Percentiles rank a stretch among this genome's conserved stretches.
These are phyloP conservation scores for Colletotrichum viniferum DNA, from an alignment of 2,329 filamentous ascomycete genomes.

Conservation along the genomic window DNA sequence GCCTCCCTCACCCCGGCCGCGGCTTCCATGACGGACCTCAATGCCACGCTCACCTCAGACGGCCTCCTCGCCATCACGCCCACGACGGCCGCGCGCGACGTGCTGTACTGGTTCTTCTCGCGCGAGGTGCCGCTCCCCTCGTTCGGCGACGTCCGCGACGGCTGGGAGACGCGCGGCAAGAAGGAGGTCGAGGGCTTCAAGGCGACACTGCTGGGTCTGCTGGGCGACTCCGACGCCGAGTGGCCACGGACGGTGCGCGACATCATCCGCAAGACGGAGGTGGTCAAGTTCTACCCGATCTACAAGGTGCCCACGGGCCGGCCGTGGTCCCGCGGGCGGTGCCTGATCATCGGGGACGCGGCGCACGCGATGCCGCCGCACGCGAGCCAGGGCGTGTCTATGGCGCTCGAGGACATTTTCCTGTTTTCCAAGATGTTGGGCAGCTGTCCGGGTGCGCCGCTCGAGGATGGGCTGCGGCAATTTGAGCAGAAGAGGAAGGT, in stretches of 20 bases:
- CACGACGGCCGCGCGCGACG: conserved; percentile 27
- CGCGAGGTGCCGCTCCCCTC: conserved; percentile 30
- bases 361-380: conserved; percentile 60
- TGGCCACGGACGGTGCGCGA: conserved; percentile 28
- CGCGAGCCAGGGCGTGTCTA: conserved; percentile 58
- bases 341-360: conserved; percentile 59
- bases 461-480: neutral
- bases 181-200: conserved; percentile 34
- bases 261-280: conserved; percentile 21
- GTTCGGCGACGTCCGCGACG: conserved; percentile 29
- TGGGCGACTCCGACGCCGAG: conserved; percentile 22
- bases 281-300: conserved; percentile 38
- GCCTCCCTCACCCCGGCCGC: conserved; percentile 11
- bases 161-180: conserved; percentile 33
- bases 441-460: neutral
- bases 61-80: conserved; percentile 30
- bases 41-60: conserved; percentile 32
- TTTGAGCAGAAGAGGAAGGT: neutral
- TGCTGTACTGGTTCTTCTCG: conserved; percentile 35
- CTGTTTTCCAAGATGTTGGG: conserved; percentile 45
- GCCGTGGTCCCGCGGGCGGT: conserved; percentile 38
- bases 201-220: conserved; percentile 23
- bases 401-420: conserved; percentile 60
- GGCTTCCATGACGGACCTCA: conserved; percentile 24
- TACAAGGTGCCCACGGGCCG: conserved; percentile 37